A percentile compares a stretch with the other conserved stretches of the same genome.
Conservation (phyloP, 208 protist genomes). For the Acanthamoeba sp. region DNA sequence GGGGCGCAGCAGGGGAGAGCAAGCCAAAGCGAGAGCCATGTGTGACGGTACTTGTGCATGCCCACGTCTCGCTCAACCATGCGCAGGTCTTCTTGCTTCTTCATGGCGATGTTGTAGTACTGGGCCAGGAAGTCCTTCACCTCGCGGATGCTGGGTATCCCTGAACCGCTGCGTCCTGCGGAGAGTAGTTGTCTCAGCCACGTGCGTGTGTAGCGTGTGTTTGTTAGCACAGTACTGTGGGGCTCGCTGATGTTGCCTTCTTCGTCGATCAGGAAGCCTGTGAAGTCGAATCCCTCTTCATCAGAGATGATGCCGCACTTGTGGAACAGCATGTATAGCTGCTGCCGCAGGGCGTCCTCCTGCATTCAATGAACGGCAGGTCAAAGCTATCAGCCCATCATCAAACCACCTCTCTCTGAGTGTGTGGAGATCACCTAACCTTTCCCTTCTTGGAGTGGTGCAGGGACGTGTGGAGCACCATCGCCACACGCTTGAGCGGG, state of each 20-base stretch:
- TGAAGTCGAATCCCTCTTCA: background rate
- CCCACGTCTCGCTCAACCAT: conserved; percentile 22
- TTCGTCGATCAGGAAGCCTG: background rate
- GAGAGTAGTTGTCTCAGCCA: too few relatives aligned
- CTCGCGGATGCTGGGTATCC: background rate
- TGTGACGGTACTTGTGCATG: conserved; percentile 40
- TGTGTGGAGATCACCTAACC: too few relatives aligned
- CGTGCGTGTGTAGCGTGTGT: too few relatives aligned
- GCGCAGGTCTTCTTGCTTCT: conserved; percentile 50
- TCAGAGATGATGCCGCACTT: conserved; percentile 19
- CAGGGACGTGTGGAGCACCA: background rate
- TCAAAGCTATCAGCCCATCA: too few relatives aligned
- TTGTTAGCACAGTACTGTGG: background rate
- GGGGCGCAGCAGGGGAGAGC: too few relatives aligned
- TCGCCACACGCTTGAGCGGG: background rate
- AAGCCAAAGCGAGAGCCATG: too few relatives aligned
- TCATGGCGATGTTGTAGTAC: conserved; percentile 22
- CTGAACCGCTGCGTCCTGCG: background rate
- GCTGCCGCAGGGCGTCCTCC: background rate
- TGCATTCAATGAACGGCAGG: too few relatives aligned
- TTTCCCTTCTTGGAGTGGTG: background rate
- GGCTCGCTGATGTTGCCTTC: background rate
- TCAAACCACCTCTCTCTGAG: too few relatives aligned
- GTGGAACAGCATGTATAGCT: background rate
- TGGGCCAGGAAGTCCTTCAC: conserved; percentile 20